Evolutionary conservation across 768 basidiomycete genomes (phyloP).

Genomic region (Boletus reticuloceps): DNA sequence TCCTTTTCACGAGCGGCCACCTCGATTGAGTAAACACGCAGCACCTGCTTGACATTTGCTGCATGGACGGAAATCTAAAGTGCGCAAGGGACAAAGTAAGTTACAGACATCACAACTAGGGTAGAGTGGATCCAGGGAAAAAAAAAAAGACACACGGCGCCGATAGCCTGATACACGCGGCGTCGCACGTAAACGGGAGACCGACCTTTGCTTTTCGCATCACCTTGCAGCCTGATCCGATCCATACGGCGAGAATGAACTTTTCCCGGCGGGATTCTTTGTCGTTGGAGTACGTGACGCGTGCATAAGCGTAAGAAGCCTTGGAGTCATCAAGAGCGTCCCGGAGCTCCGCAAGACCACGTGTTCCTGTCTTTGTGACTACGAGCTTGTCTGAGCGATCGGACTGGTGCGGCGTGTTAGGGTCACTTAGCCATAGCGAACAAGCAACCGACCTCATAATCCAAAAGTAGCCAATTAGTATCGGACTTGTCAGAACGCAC

Average conservation of each 20-base stretch:
- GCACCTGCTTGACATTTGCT: slow-evolving; percentile 80
- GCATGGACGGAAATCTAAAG: slow-evolving; percentile 86
- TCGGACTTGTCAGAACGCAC: slow-evolving; percentile 83
- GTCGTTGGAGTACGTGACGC: slow-evolving; percentile 83
- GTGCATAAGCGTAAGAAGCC: slow-evolving; percentile 83
- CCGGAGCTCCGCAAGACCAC: slow-evolving; percentile 76
- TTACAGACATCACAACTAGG: slow-evolving; percentile 30
- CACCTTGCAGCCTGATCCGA: slow-evolving; percentile 77
- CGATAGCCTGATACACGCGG: slow-evolving; percentile 13
- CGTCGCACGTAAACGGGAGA: slow-evolving; percentile 17
- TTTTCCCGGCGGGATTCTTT: slow-evolving; percentile 87
- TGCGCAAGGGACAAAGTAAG: slow-evolving; percentile 19
- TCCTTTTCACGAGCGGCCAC: slow-evolving; percentile 81
- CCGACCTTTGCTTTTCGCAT: slow-evolving; percentile 90
- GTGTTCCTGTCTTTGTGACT: slow-evolving; percentile 76
- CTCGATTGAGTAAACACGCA: slow-evolving; percentile 82
- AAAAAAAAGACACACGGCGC: neutral
- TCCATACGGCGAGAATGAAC: slow-evolving; percentile 83
- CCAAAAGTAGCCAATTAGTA: slow-evolving; percentile 86
- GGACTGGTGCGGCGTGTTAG: slow-evolving; percentile 38
- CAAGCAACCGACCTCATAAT: slow-evolving; percentile 65
- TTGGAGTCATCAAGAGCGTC: slow-evolving; percentile 66
- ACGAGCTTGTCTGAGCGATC: slow-evolving; percentile 80
- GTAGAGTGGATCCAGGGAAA: slow-evolving; percentile 10
- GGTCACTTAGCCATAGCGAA: slow-evolving; percentile 1